A percentile compares a stretch with the other conserved stretches of the same genome.
Evolutionary conservation across 1,139 yeast species (phyloP).

Genomic region (Kurtzmaniella quercitrusa): DNA sequence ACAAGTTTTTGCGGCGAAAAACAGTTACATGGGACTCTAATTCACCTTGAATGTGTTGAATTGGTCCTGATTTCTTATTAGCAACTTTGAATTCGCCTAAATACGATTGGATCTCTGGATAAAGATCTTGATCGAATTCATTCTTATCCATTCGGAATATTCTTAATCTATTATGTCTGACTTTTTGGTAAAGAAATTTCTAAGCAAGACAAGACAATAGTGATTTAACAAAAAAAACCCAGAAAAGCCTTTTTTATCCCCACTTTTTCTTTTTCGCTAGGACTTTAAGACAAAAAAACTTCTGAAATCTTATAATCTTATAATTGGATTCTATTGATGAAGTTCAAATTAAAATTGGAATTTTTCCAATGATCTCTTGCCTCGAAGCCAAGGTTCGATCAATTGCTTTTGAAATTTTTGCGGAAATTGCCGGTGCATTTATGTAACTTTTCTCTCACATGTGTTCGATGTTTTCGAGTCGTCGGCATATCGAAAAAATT

Average conservation of each 20-base stretch:
- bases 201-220: too few relatives aligned
- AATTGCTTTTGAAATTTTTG: background rate
- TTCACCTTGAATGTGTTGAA: background rate
- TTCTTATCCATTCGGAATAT: slow-evolving; percentile 1
- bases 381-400: background rate
- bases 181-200: background rate
- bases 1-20: slow-evolving; percentile 20
- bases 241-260: background rate
- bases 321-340: background rate
- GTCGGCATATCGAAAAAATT: background rate
- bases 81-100: slow-evolving; percentile 6
- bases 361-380: too few relatives aligned
- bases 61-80: background rate
- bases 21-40: slow-evolving; percentile 16
- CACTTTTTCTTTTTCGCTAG: background rate
- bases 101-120: slow-evolving; percentile 5
- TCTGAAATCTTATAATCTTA: background rate
- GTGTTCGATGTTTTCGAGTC: background rate
- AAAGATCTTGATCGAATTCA: slow-evolving; percentile 6
- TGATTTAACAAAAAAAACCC: background rate
- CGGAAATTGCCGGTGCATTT: background rate
- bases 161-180: background rate
- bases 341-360: too few relatives aligned
- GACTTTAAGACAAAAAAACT: background rate
- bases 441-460: background rate